Conservation (phyloP, 208 protist species). For the Angomonas ambiguus region DNA sequence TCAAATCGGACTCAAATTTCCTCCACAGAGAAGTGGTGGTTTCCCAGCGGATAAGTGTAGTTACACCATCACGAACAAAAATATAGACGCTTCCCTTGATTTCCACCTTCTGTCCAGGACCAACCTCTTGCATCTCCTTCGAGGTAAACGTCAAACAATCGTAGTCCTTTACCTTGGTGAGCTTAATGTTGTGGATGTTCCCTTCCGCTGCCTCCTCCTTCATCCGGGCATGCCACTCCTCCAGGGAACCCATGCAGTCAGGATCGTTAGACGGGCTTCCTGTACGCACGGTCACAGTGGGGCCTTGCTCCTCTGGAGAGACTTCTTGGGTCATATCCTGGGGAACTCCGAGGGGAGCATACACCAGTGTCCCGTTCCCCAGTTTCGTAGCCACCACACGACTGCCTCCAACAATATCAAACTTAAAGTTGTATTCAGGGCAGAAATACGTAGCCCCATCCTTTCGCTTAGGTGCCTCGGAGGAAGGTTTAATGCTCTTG, state of each 20-base stretch:
- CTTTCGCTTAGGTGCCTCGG: slow-evolving; percentile 31
- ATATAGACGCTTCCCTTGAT: slow-evolving; percentile 60
- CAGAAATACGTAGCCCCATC: slow-evolving; percentile 39
- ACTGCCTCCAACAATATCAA: slow-evolving; percentile 45
- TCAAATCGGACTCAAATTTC: slow-evolving; percentile 65
- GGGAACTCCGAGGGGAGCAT: slow-evolving; percentile 52
- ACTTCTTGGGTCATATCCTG: slow-evolving; percentile 24
- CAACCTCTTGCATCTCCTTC: slow-evolving; percentile 77
- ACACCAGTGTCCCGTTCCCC: slow-evolving; percentile 61
- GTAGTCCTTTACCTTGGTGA: slow-evolving; percentile 29
- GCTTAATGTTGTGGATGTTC: slow-evolving; percentile 46
- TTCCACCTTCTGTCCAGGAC: slow-evolving; percentile 50
- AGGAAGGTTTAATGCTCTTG: slow-evolving; percentile 40
- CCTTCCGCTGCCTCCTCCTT: slow-evolving; percentile 39
- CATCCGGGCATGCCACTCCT: slow-evolving; percentile 62
- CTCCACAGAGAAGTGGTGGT: slow-evolving; percentile 37
- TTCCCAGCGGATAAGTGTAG: slow-evolving; percentile 73
- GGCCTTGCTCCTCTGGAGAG: slow-evolving; percentile 39
- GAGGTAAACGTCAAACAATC: slow-evolving; percentile 63
- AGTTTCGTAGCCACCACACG: slow-evolving; percentile 62
- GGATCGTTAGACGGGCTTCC: slow-evolving; percentile 60
- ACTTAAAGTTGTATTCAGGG: slow-evolving; percentile 53
- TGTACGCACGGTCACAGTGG: slow-evolving; percentile 66
- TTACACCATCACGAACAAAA: slow-evolving; percentile 57
- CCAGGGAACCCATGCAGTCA: slow-evolving; percentile 61